Evolutionary conservation across 2,329 filamentous ascomycete species (phyloP).

Genomic region (Westerdykella ornata): DNA sequence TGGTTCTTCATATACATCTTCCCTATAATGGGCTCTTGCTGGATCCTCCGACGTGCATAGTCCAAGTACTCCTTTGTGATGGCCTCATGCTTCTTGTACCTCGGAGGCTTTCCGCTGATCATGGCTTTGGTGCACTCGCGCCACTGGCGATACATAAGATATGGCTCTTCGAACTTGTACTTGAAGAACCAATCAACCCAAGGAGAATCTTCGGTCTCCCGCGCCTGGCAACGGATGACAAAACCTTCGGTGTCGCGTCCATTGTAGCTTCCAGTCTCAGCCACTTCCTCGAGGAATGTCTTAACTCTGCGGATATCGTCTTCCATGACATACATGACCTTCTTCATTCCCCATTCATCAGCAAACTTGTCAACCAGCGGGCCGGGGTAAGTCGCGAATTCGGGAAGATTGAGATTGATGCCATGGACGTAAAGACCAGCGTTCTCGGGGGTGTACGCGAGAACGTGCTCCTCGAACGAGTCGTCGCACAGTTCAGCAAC

Average conservation of each 20-base stretch:
- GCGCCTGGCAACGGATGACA: conserved; percentile 79
- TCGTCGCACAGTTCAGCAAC: conserved; percentile 97
- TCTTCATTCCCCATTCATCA: conserved; percentile 86
- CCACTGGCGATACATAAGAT: conserved; percentile 98
- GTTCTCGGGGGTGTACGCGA: conserved; percentile 74
- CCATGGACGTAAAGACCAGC: conserved; percentile 93
- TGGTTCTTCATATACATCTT: conserved; percentile 79
- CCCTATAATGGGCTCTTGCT: conserved; percentile 59
- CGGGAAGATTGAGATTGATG: conserved; percentile 89
- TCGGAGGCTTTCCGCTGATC: conserved; percentile 67
- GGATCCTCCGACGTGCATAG: conserved; percentile 70
- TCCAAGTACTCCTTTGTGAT: conserved; percentile 88
- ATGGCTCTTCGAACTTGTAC: conserved; percentile 98
- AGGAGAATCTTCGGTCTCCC: conserved; percentile 45
- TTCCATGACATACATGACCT: conserved; percentile 73
- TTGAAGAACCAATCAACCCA: conserved; percentile 99
- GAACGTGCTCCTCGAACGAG: conserved; percentile 90
- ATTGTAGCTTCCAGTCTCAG: conserved; percentile 81
- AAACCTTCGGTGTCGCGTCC: conserved; percentile 95
- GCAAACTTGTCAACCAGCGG: conserved; percentile 82
- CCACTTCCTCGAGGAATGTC: conserved; percentile 73
- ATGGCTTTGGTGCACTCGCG: conserved; percentile 90
- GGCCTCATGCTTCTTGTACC: conserved; percentile 74
- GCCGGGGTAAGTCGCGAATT: conserved; percentile 82
- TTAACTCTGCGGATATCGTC: conserved; percentile 68